Evolutionary conservation across 176 grass and related monocot species (phyloP).

Genomic region (Ensete glaucum): DNA sequence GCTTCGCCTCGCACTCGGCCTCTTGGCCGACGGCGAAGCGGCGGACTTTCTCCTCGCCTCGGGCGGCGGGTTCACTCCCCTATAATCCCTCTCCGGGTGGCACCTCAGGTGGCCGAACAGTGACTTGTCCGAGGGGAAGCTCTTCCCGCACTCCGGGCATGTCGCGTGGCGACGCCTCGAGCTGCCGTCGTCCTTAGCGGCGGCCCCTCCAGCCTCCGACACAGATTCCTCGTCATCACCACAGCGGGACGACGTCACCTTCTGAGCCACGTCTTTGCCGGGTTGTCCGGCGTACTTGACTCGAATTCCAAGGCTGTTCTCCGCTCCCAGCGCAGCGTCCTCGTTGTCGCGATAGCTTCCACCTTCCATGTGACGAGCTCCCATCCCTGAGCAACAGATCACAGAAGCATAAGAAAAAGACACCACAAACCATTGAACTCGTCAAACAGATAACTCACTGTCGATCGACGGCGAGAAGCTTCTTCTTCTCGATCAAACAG

Average conservation of each 20-base stretch:
- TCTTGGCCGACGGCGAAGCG: background rate
- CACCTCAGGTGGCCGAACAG: slow-evolving; percentile 9
- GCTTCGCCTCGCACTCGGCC: background rate
- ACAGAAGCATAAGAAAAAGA: background rate
- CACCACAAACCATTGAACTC: background rate
- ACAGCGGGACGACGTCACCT: too few relatives aligned
- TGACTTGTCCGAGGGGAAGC: slow-evolving; percentile 7
- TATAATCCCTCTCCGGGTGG: background rate
- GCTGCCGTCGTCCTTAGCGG: background rate
- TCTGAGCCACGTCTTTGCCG: background rate
- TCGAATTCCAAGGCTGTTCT: background rate
- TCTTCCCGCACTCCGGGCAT: background rate
- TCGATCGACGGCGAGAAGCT: background rate
- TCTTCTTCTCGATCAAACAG: background rate
- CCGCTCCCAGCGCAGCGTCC: background rate
- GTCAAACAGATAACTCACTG: too few relatives aligned
- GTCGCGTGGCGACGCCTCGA: background rate
- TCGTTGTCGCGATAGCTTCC: background rate
- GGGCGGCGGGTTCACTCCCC: background rate
- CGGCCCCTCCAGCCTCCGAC: background rate
- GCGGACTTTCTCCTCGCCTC: background rate
- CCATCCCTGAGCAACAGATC: background rate
- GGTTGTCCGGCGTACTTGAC: background rate
- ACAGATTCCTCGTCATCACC: too few relatives aligned
- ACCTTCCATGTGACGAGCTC: background rate